A percentile compares a stretch with the other conserved stretches of the same genome.
Conservation (phyloP, 805 yeast genomes). For the Candida easanensis region DNA sequence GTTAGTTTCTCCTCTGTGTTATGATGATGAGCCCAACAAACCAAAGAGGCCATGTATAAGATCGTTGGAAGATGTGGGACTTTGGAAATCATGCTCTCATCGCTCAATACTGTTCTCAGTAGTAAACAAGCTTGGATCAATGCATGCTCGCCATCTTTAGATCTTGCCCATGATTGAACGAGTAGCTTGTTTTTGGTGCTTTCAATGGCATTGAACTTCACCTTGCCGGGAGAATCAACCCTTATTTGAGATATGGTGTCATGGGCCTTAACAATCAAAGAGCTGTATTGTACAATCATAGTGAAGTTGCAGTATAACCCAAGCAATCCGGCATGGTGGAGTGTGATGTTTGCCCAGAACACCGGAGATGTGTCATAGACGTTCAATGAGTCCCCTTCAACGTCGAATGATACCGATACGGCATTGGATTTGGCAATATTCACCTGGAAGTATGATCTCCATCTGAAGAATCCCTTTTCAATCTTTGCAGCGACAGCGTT, state of each 20-base stretch:
- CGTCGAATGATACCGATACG: conserved; percentile 1
- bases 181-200: conserved; percentile 14
- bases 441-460: conserved; percentile 33
- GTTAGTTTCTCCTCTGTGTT: neutral
- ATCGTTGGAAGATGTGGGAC: conserved; percentile 28
- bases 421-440: conserved; percentile 29
- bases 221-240: conserved; percentile 12
- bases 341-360: conserved; percentile 33
- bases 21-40: conserved; percentile 18
- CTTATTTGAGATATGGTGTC: neutral
- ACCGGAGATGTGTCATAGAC: conserved; percentile 33
- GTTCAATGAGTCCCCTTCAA: conserved; percentile 21
- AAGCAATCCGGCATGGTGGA: conserved; percentile 28
- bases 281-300: conserved; percentile 16
- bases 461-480: conserved; percentile 30
- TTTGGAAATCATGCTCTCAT: conserved; percentile 22
- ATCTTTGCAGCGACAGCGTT: conserved; percentile 28
- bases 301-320: conserved; percentile 28
- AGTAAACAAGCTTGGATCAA: conserved; percentile 29
- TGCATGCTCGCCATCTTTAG: conserved; percentile 27
- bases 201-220: conserved; percentile 18
- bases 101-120: conserved; percentile 25
- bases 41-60: conserved; percentile 16
- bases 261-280: conserved; percentile 3
- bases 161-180: conserved; percentile 27